phyloP scores from a whole-genome alignment of 75 land plant genomes.

The Sequoiadendron giganteum region DNA sequence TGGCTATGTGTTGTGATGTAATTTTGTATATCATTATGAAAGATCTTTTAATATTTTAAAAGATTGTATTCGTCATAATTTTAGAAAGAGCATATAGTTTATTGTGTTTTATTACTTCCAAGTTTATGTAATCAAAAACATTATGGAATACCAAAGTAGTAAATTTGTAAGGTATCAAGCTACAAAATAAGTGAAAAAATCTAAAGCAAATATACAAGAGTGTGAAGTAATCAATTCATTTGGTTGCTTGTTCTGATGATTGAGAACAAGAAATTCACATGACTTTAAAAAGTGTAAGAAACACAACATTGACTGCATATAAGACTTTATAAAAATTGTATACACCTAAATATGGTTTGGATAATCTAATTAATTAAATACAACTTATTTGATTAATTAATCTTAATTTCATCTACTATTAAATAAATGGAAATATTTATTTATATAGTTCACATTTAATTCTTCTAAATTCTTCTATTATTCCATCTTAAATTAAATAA shows the following conservation, averaged over 20 bases:
- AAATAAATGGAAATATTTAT: no score
- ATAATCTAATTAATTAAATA: no score
- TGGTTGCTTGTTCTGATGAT: background rate
- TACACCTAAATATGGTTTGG: no score
- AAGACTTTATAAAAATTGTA: no score
- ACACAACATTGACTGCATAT: background rate
- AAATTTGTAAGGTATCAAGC: background rate
- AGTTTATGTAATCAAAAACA: background rate
- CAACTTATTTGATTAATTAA: no score
- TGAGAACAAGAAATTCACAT: no score
- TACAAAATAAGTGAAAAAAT: background rate
- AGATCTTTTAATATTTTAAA: background rate
- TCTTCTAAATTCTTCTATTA: no score
- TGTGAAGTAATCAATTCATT: background rate
- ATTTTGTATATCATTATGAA: background rate
- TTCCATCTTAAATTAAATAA: no score
- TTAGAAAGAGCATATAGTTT: background rate
- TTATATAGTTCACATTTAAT: no score
- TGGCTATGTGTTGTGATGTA: background rate
- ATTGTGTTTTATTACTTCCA: background rate
- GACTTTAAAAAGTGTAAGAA: no score
- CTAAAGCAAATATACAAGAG: background rate
- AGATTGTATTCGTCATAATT: background rate
- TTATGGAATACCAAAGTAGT: background rate
- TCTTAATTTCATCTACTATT: no score